Evolutionary conservation across 345 rosid genomes (phyloP).

Genomic region (Geranium rotundifolium): DNA sequence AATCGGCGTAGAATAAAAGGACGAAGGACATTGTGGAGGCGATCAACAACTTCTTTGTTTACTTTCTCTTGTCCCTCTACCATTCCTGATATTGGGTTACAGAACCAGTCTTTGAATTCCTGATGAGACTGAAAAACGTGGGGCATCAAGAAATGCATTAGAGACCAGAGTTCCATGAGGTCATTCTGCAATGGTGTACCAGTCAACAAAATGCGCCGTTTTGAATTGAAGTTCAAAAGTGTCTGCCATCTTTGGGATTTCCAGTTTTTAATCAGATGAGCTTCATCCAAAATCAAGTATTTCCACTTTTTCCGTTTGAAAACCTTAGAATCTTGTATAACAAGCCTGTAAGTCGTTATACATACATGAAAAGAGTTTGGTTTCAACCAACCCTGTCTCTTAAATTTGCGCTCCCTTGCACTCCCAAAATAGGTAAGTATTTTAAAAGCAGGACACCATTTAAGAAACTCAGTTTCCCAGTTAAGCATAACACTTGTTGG

Average conservation of each 20-base stretch:
- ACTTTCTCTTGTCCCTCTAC: constrained; percentile 98
- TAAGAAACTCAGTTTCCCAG: constrained; percentile 99
- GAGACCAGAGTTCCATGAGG: constrained; percentile 99
- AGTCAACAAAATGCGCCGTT: constrained; percentile 85
- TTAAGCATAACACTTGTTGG: constrained; percentile 99
- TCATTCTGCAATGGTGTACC: constrained; percentile 99
- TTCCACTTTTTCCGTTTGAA: constrained; percentile 99
- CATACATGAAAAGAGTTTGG: constrained; percentile 90
- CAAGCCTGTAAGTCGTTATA: constrained; percentile 93
- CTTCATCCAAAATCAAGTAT: constrained; percentile 96
- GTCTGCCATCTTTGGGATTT: constrained; percentile 99
- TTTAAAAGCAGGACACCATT: constrained; percentile 99
- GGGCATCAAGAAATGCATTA: constrained; percentile 99
- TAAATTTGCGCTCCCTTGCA: constrained; percentile 91
- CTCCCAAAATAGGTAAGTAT: constrained; percentile 97
- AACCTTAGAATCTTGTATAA: constrained; percentile 90
- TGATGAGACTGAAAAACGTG: constrained; percentile 99
- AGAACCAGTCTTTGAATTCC: constrained; percentile 98
- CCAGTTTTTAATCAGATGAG: constrained; percentile 99
- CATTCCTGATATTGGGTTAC: constrained; percentile 99
- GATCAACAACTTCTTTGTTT: constrained; percentile 95
- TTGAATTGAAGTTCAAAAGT: constrained; percentile 92
- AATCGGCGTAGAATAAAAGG: constrained; percentile 92
- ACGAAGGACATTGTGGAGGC: constrained; percentile 97
- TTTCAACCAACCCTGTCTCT: constrained; percentile 99